A percentile compares a stretch with the other conserved stretches of the same genome.
phyloP scores from a whole-genome alignment of 176 grass and related monocot genomes.

The Hordeum marinum region DNA sequence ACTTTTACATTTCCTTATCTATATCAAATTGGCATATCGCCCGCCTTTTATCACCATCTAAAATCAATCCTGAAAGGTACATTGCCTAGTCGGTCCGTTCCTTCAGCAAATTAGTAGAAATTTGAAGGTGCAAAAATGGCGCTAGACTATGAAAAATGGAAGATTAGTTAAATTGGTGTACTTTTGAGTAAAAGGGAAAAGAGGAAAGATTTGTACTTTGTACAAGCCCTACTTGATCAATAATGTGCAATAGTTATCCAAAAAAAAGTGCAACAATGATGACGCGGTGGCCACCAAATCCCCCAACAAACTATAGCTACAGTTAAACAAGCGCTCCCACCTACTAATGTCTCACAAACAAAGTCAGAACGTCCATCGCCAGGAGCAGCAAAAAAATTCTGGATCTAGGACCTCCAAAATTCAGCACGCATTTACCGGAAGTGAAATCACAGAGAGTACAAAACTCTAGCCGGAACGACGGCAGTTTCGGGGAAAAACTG shows the following conservation, averaged over 20 bases:
- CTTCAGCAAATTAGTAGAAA: neutral
- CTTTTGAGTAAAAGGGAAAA: neutral
- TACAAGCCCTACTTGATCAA: neutral
- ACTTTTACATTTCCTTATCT: too few species aligned
- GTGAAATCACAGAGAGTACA: neutral
- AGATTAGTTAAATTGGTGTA: neutral
- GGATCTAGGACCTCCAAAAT: neutral
- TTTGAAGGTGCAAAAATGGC: neutral
- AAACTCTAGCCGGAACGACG: neutral
- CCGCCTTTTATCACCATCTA: too few species aligned
- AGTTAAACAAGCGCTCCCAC: constrained; percentile 18
- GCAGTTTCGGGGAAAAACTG: neutral
- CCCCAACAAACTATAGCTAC: constrained; percentile 16
- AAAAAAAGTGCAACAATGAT: constrained; percentile 8
- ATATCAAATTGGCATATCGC: too few species aligned
- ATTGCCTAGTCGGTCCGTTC: neutral
- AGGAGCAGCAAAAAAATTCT: constrained; percentile 29
- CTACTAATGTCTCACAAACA: constrained; percentile 10
- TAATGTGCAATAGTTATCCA: constrained; percentile 2
- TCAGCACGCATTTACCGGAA: constrained; percentile 3
- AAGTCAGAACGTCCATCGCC: constrained; percentile 39
- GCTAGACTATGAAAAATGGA: neutral
- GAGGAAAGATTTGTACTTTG: neutral
- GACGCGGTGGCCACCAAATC: constrained; percentile 1
- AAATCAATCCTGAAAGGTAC: neutral